Conservation (phyloP, 1,284 basidiomycete species). For the Rhodofomes roseus region DNA sequence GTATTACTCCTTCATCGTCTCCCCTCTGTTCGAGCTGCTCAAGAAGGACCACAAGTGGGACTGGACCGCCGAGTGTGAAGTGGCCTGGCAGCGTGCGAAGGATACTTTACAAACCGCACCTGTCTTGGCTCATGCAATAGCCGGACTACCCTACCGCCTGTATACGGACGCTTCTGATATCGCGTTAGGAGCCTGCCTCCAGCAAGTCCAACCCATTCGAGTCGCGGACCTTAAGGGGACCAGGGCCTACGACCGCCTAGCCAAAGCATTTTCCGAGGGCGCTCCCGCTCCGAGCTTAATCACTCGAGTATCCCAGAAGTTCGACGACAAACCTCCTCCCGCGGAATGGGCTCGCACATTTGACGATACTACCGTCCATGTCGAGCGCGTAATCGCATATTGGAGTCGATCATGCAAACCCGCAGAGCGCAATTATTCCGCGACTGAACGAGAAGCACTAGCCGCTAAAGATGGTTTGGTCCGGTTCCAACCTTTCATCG, state of each 20-base stretch:
- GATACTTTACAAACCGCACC: slow-evolving; percentile 13
- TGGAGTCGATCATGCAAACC: slow-evolving; percentile 27
- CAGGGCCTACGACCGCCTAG: slow-evolving; percentile 25
- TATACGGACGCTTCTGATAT: slow-evolving; percentile 29
- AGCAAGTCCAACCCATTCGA: slow-evolving; percentile 31
- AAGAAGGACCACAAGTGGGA: too few relatives aligned
- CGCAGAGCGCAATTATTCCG: too few relatives aligned
- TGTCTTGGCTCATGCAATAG: slow-evolving; percentile 19
- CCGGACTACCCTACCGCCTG: too few relatives aligned
- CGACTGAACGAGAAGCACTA: too few relatives aligned
- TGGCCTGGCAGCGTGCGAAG: slow-evolving; percentile 14
- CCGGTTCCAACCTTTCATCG: slow-evolving; percentile 25
- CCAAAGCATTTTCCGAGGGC: slow-evolving; percentile 12
- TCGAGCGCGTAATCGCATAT: slow-evolving; percentile 30
- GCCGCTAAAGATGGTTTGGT: too few relatives aligned
- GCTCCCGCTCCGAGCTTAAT: slow-evolving; percentile 19
- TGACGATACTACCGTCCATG: slow-evolving; percentile 24
- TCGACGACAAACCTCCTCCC: slow-evolving; percentile 9
- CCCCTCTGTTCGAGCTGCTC: too few relatives aligned
- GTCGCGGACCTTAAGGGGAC: slow-evolving; percentile 35
- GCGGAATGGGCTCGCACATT: slow-evolving; percentile 19
- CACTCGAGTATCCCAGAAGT: slow-evolving; percentile 11
- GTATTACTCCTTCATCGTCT: too few relatives aligned
- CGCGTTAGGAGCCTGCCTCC: slow-evolving; percentile 25
- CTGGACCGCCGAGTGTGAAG: slow-evolving; percentile 13